Evolutionary conservation across 2,329 filamentous ascomycete genomes (phyloP).

Genomic region (Chrysoporthe deuterocubensis): DNA sequence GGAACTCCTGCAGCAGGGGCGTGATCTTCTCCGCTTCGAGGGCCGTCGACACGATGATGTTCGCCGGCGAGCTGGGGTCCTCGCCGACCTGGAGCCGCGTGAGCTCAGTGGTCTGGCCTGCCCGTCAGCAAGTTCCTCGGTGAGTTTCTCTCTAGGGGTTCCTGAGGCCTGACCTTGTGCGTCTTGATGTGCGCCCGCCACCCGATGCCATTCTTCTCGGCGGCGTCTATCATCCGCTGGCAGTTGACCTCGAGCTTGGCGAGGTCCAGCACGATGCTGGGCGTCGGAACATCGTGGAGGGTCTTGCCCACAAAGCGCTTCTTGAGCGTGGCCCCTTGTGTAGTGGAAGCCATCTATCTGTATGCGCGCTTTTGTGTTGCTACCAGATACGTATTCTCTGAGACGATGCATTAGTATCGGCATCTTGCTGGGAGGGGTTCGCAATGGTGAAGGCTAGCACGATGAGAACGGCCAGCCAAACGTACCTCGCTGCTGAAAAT

Average conservation of each 20-base stretch:
- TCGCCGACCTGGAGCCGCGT: conserved; percentile 72
- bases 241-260: conserved; percentile 71
- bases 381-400: background rate
- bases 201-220: conserved; percentile 59
- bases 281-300: conserved; percentile 64
- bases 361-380: background rate
- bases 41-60: conserved; percentile 76
- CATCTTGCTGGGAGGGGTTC: too few species aligned
- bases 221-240: conserved; percentile 69
- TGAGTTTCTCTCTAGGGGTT: background rate
- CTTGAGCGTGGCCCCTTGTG: conserved; percentile 42
- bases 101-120: conserved; percentile 64
- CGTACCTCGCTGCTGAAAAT: background rate
- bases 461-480: background rate
- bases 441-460: too few species aligned
- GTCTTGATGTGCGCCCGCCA: conserved; percentile 84
- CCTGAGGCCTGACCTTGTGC: conserved; percentile 65
- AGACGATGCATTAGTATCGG: background rate
- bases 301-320: conserved; percentile 61
- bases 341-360: conserved; percentile 8
- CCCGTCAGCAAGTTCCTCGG: conserved; percentile 7
- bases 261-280: conserved; percentile 70
- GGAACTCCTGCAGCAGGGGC: conserved; percentile 63
- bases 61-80: conserved; percentile 49
- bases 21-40: conserved; percentile 71